phyloP scores from a whole-genome alignment of 148 eudicot genomes.

The Cornus kousa region DNA sequence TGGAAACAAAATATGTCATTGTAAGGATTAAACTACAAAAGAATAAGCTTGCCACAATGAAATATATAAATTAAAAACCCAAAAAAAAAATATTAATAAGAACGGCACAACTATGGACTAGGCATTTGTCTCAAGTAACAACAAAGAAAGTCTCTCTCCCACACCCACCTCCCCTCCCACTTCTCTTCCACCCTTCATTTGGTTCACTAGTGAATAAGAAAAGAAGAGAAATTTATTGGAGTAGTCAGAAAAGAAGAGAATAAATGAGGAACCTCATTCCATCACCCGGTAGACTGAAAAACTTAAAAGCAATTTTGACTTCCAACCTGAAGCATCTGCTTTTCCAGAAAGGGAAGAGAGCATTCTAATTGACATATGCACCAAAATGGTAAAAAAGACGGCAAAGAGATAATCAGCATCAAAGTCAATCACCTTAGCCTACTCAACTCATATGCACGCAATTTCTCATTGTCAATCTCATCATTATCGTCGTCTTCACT shows the following conservation, averaged over 20 bases:
- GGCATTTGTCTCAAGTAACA: too few species aligned
- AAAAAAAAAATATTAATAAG: too few species aligned
- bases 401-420: neutral
- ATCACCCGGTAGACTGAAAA: neutral
- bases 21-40: neutral
- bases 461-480: conserved; percentile 63
- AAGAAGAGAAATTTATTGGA: too few species aligned
- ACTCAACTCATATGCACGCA: conserved; percentile 91
- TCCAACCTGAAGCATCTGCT: neutral
- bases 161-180: neutral
- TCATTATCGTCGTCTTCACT: conserved; percentile 36
- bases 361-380: neutral
- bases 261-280: neutral
- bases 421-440: conserved; percentile 59
- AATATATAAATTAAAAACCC: too few species aligned
- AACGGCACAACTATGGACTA: too few species aligned
- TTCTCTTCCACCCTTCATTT: neutral
- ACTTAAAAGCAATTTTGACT: neutral
- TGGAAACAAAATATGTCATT: neutral
- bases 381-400: neutral
- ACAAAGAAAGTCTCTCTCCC: too few species aligned
- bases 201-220: too few species aligned
- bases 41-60: neutral
- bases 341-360: neutral
- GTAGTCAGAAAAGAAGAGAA: neutral